A percentile compares a stretch with the other conserved stretches of the same genome.
Conservation (phyloP, 257 asterid species). For the Paraleonurus japonicus region DNA sequence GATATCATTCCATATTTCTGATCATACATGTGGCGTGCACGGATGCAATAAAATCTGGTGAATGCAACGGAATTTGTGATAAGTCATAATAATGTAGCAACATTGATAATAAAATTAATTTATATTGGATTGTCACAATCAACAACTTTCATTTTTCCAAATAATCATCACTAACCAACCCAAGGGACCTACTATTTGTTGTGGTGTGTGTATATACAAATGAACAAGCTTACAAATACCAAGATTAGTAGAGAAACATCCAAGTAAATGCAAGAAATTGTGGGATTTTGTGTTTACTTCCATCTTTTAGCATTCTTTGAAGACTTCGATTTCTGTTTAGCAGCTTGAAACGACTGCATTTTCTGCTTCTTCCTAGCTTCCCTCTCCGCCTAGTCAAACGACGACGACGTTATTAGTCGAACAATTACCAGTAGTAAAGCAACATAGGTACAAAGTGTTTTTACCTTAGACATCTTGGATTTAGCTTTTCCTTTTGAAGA, state of each 20-base stretch:
- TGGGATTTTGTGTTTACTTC: constrained; percentile 43
- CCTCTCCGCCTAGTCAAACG: constrained; percentile 66
- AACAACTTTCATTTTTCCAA: background rate
- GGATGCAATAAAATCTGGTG: background rate
- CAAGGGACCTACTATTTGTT: constrained; percentile 14
- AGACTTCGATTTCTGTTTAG: constrained; percentile 82
- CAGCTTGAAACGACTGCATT: constrained; percentile 90
- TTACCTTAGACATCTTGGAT: constrained; percentile 98
- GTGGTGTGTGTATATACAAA: constrained; percentile 25
- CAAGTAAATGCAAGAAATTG: constrained; percentile 1
- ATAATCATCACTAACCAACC: constrained; percentile 13
- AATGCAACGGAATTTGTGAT: background rate
- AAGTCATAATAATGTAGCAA: background rate
- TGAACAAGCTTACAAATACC: background rate
- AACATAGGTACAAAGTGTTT: constrained; percentile 5
- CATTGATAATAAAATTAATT: background rate
- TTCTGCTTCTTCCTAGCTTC: constrained; percentile 96
- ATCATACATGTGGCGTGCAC: background rate
- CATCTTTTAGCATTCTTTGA: constrained; percentile 82
- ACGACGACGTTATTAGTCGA: background rate
- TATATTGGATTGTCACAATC: background rate
- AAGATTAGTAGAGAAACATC: background rate
- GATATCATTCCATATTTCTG: too few species aligned
- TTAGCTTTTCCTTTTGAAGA: constrained; percentile 94
- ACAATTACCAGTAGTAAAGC: background rate